phyloP scores from a whole-genome alignment of 345 rosid genomes.

The Brassica incana region DNA sequence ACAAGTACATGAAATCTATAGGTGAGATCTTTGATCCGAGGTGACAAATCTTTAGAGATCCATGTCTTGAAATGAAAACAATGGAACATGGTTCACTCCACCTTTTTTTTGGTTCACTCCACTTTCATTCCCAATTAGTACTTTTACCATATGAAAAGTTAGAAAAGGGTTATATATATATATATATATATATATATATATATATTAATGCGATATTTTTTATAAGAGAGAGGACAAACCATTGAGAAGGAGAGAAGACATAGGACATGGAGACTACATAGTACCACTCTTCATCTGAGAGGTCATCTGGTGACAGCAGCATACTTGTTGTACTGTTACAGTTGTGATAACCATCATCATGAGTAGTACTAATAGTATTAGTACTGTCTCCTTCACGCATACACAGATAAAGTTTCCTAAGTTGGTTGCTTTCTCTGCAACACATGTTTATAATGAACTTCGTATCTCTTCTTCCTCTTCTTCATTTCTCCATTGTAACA shows the following conservation, averaged over 20 bases:
- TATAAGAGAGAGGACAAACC: conserved; percentile 49
- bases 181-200: too few relatives aligned
- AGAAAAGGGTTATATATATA: background rate
- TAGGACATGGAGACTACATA: conserved; percentile 98
- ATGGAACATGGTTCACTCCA: background rate
- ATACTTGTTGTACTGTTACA: conserved; percentile 7
- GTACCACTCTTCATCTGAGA: conserved; percentile 94
- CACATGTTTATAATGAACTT: conserved; percentile 50
- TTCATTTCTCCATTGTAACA: conserved; percentile 92
- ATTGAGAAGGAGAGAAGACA: conserved; percentile 71
- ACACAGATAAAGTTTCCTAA: conserved; percentile 64
- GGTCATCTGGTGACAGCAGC: conserved; percentile 81
- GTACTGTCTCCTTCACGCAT: conserved; percentile 60
- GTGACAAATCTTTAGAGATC: background rate
- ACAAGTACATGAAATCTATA: background rate
- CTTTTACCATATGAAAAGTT: conserved; percentile 7
- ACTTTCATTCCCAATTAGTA: background rate
- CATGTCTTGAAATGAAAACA: background rate
- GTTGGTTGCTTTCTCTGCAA: conserved; percentile 81
- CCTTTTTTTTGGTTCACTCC: background rate
- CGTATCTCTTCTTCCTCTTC: conserved; percentile 74
- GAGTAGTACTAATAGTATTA: conserved; percentile 44
- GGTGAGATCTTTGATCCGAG: background rate
- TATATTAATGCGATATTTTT: background rate
- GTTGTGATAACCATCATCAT: conserved; percentile 21